Evolutionary conservation across 805 yeast genomes (phyloP), one percentile per base, ranked within the genome.

Genomic region (Lipomyces lipofer): DNA sequence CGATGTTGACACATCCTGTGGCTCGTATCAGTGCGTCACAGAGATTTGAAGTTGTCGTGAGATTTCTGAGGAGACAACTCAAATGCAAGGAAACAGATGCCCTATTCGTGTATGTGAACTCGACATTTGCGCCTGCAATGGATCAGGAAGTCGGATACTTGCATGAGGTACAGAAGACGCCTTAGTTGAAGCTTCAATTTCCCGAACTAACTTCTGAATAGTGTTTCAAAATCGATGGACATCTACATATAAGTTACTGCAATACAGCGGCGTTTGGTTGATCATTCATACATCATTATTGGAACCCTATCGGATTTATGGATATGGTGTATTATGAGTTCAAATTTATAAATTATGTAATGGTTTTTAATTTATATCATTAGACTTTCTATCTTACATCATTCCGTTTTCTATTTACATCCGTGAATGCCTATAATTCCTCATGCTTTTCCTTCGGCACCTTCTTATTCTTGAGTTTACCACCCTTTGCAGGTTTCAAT

Each of bases 21-120:
- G 77, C 77, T 56, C 73, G 68, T 44, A 78, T 81, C 3, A 69
- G 76, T 2, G 66, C 75, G 3, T 64, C 71, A 21, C 81, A 77
- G 63, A 68, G 72, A n/a, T 73, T 81, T 38, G 69, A 76, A 3
- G 75, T 78, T 2, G 67, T 81, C 28, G 71, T 71, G 28, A 70
- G 69, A 56, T 81, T 76, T 56, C 62, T 81, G 29, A 66, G 73
- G 19, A 71, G 73, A 52, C 75, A 74, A 57, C 65, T 73, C 29
- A 62, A 64, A 33, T 59, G 63, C 36, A 54, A 60, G 9, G 59
- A 62, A 4, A 43, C 60, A 21, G 68, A 67, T 24, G 59, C 73
- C 36, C 58, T 73, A 25, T 69, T 79, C 47, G 72, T 75, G 52
- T 73, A 73, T 52, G 59, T 73, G 22, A 73, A 73, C 54, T 63